Evolutionary conservation across 805 yeast genomes (phyloP).

Genomic region (Yarrowia bubula): DNA sequence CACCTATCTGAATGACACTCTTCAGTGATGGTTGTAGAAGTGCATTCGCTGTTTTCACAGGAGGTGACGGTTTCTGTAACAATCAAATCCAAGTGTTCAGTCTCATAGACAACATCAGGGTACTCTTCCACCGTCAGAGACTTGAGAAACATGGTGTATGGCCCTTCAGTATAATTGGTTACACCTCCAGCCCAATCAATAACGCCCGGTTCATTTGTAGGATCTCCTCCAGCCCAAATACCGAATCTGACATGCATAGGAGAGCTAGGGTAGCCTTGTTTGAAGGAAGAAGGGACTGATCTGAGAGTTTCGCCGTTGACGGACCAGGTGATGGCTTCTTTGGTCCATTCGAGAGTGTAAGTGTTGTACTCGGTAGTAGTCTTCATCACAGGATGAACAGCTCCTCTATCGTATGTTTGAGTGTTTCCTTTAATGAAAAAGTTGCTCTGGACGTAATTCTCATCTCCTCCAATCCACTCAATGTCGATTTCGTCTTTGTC

Average conservation of each 20-base stretch:
- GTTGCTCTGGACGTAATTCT: slow-evolving; percentile 64
- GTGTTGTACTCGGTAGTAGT: slow-evolving; percentile 66
- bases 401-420: slow-evolving; percentile 76
- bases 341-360: slow-evolving; percentile 83
- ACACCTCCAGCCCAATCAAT: slow-evolving; percentile 72
- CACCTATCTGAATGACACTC: no score
- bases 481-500: slow-evolving; percentile 87
- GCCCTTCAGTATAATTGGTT: slow-evolving; percentile 46
- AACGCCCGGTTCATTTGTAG: slow-evolving; percentile 55
- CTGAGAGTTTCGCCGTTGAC: slow-evolving; percentile 70
- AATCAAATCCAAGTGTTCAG: no score
- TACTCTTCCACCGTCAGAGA: slow-evolving; percentile 57
- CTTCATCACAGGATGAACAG: slow-evolving; percentile 49
- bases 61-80: no score
- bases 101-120: slow-evolving; percentile 40
- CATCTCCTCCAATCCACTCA: slow-evolving; percentile 84
- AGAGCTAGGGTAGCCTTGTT: slow-evolving; percentile 85
- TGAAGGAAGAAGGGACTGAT: slow-evolving; percentile 52
- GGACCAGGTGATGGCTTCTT: slow-evolving; percentile 63
- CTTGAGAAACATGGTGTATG: slow-evolving; percentile 62
- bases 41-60: no score
- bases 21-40: no score
- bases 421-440: slow-evolving; percentile 80
- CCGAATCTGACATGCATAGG: slow-evolving; percentile 73
- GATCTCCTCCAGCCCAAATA: slow-evolving; percentile 53